Conservation (phyloP, 106 monocot species). For the Agapanthus africanus region DNA sequence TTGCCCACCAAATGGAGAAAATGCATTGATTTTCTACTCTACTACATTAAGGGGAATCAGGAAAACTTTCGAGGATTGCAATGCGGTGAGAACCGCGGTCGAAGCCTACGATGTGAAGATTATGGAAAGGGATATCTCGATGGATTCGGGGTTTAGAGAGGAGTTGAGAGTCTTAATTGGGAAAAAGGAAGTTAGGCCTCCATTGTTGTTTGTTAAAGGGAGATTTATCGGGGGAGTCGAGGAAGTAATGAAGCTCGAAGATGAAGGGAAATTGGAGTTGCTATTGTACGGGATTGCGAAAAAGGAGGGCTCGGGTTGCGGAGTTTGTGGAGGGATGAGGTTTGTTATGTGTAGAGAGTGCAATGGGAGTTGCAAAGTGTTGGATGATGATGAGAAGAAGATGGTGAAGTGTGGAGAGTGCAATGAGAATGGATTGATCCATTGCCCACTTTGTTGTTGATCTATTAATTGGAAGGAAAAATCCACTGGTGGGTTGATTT, state of each 20-base stretch:
- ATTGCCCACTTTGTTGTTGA: conserved; percentile 70
- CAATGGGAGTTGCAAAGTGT: conserved; percentile 79
- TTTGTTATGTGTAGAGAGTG: conserved; percentile 84
- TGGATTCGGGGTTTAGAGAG: conserved; percentile 84
- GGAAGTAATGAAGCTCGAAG: conserved; percentile 59
- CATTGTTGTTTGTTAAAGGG: conserved; percentile 69
- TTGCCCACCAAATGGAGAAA: conserved; percentile 64
- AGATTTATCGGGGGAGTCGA: conserved; percentile 57
- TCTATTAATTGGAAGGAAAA: no score
- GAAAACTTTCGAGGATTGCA: conserved; percentile 92
- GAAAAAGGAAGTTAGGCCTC: conserved; percentile 40
- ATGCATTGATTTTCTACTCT: conserved; percentile 62
- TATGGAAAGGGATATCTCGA: conserved; percentile 80
- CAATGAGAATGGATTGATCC: conserved; percentile 91
- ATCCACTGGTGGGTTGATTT: no score
- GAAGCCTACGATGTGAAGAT: conserved; percentile 51
- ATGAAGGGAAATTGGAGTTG: conserved; percentile 57
- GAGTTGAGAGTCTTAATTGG: conserved; percentile 65
- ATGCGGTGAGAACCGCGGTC: conserved; percentile 40
- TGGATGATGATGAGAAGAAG: conserved; percentile 46
- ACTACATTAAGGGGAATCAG: conserved; percentile 78
- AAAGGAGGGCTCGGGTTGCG: conserved; percentile 37
- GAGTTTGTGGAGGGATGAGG: conserved; percentile 66
- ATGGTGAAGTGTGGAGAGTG: conserved; percentile 65
- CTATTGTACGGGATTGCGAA: conserved; percentile 56